Evolutionary conservation across 2,329 filamentous ascomycete genomes (phyloP).

Genomic region (Verticillium tricorpus): DNA sequence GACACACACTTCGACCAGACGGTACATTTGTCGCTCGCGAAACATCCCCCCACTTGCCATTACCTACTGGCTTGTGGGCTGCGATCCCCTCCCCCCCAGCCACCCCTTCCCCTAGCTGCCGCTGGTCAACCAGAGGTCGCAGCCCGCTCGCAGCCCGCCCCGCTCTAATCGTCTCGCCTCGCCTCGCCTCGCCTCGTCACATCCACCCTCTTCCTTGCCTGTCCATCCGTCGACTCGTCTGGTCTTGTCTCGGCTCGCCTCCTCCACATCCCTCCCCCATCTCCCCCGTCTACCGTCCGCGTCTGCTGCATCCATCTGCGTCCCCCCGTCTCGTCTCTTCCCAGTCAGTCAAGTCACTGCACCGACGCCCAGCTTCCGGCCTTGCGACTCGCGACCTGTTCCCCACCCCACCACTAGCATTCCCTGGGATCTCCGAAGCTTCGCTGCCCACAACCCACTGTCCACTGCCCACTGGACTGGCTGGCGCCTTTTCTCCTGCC

Average conservation of each 20-base stretch:
- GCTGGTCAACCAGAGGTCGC: not conserved
- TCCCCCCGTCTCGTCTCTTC: not conserved
- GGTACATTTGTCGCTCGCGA: constrained; percentile 4
- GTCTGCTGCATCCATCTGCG: not conserved
- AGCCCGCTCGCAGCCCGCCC: not conserved
- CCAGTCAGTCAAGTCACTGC: not conserved
- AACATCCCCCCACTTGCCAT: constrained; percentile 6
- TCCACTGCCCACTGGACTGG: not conserved
- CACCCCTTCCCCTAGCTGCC: constrained; percentile 2
- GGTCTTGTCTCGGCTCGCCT: not conserved
- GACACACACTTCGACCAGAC: not conserved
- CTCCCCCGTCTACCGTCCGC: not conserved
- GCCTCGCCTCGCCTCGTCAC: not conserved
- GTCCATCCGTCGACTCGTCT: not conserved
- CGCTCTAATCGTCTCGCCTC: not conserved
- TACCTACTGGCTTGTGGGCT: not conserved
- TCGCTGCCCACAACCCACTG: constrained; percentile 8
- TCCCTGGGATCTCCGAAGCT: constrained; percentile 15
- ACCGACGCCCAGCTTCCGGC: constrained; percentile 6
- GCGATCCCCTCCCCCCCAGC: not conserved
- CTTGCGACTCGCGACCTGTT: constrained; percentile 6
- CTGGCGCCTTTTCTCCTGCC: constrained; percentile 10
- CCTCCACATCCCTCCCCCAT: not conserved
- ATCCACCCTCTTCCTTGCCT: not conserved
- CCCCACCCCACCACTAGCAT: constrained; percentile 15